Percentiles rank a stretch among this genome's conserved stretches.
Evolutionary conservation across 164 flowering plant species (phyloP).

Genomic region (Sextonia rubra): DNA sequence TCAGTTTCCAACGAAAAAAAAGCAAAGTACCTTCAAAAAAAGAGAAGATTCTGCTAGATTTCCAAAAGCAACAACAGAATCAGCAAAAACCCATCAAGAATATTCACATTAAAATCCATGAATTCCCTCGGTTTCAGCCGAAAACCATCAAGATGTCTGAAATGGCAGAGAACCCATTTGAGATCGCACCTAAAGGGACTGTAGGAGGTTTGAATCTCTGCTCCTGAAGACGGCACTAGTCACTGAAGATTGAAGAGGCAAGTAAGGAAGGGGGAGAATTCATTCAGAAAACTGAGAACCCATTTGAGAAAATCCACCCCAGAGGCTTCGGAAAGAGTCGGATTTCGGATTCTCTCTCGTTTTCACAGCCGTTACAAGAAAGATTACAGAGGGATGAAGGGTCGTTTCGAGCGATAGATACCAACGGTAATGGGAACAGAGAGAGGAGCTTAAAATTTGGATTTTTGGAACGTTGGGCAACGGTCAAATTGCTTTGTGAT

Average conservation of each 20-base stretch:
- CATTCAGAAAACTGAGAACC: not conserved
- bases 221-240: too few relatives aligned
- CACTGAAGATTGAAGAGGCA: not conserved
- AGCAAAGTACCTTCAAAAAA: not conserved
- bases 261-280: not conserved
- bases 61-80: not conserved
- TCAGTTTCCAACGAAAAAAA: not conserved
- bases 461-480: slow-evolving; percentile 14
- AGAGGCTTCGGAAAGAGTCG: not conserved
- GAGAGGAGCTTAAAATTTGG: not conserved
- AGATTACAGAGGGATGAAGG: not conserved
- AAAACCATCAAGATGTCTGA: not conserved
- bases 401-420: not conserved
- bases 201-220: not conserved
- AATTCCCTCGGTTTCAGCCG: not conserved
- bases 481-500: slow-evolving; percentile 4
- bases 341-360: not conserved
- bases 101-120: slow-evolving; percentile 2
- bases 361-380: not conserved
- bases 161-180: not conserved
- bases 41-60: not conserved
- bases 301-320: not conserved
- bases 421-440: slow-evolving; percentile 3
- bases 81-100: slow-evolving; percentile 5
- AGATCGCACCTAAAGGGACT: not conserved